Percentiles rank a stretch among this genome's conserved stretches.
These are phyloP conservation scores for Penicillium riverlandense DNA, from an alignment of 495 filamentous ascomycete species.

Conservation along the genomic window DNA sequence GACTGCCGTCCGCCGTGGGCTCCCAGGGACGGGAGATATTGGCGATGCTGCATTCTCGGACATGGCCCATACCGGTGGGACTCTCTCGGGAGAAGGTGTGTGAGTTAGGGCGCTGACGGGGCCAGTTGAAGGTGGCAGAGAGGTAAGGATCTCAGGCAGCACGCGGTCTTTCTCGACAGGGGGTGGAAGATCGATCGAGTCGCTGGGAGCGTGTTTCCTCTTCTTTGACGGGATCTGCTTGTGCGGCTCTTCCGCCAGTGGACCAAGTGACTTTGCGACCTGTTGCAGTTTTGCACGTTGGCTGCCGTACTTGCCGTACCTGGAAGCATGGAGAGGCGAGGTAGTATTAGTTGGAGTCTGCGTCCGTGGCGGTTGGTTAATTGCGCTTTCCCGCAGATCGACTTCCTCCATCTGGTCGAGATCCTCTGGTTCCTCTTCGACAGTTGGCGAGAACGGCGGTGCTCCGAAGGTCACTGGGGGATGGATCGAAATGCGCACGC, in stretches of 20 bases:
- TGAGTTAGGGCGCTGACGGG: constrained; percentile 14
- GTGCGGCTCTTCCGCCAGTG: constrained; percentile 15
- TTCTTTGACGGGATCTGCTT: constrained; percentile 19
- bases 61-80: constrained; percentile 20
- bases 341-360: constrained; percentile 12
- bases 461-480: constrained; percentile 33
- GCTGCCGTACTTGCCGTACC: constrained; percentile 13
- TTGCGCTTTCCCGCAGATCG: constrained; percentile 17
- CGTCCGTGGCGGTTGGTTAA: constrained; percentile 9
- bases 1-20: constrained; percentile 28
- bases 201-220: constrained; percentile 11
- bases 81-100: constrained; percentile 30
- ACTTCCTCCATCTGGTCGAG: constrained; percentile 22
- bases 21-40: constrained; percentile 10
- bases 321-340: constrained; percentile 13
- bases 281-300: constrained; percentile 15
- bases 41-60: constrained; percentile 17
- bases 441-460: constrained; percentile 28
- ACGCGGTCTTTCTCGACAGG: constrained; percentile 1
- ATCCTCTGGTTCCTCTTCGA: constrained; percentile 33
- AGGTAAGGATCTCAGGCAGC: constrained; percentile 23
- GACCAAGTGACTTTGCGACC: constrained; percentile 9
- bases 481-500: constrained; percentile 43
- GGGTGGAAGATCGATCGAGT: constrained; percentile 2
- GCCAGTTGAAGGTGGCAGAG: constrained; percentile 14